Conservation (phyloP, 495 filamentous ascomycete genomes). For the Thozetella sp. region DNA sequence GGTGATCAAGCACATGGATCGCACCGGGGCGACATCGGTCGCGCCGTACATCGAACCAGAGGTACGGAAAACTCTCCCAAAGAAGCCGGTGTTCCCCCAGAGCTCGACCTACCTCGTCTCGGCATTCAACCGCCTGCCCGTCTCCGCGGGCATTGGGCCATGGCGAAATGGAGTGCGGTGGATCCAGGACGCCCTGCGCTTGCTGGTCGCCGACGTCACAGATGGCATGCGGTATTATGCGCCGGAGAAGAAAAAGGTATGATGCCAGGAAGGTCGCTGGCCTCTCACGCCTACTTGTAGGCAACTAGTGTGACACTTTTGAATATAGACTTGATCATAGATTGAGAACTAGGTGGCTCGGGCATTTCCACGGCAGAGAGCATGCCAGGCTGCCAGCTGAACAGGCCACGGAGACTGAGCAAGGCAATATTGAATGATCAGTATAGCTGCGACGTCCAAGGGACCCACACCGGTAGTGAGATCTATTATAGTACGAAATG, state of each 20-base stretch:
- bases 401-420: no score
- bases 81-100: constrained; percentile 19
- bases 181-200: constrained; percentile 22
- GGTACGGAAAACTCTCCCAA: constrained; percentile 13
- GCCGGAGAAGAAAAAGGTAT: constrained; percentile 9
- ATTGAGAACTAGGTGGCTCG: no score
- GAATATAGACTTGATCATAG: no score
- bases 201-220: constrained; percentile 27
- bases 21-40: constrained; percentile 26
- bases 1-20: constrained; percentile 37
- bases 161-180: constrained; percentile 32
- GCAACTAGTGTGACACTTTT: no score
- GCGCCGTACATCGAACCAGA: constrained; percentile 20
- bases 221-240: constrained; percentile 27
- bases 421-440: no score
- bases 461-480: no score
- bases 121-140: constrained; percentile 29
- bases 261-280: background rate
- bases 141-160: constrained; percentile 26
- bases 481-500: no score
- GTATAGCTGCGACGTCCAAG: no score
- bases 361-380: no score
- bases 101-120: constrained; percentile 32
- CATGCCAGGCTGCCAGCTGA: no score
- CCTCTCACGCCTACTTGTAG: background rate